Evolutionary conservation across 495 filamentous ascomycete genomes (phyloP), one percentile per base, ranked within the genome.

Genomic region (Aspergillus incahuasiensis): DNA sequence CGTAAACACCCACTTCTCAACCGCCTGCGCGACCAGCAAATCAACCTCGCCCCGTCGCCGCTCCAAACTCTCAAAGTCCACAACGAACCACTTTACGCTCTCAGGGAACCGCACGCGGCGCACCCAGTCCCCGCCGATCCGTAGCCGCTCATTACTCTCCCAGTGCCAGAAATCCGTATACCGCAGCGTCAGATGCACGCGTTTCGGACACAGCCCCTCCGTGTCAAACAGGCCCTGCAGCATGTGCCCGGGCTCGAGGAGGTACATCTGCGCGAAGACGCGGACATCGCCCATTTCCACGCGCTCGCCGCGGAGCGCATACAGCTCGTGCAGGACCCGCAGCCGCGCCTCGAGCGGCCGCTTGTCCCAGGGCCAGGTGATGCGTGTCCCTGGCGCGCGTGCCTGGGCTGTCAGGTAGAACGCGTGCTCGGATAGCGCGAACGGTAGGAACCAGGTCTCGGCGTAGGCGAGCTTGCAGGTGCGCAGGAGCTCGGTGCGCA

Each of bases 141-240:
- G 54, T 1, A 72, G 38, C 2, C 46, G 54, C 34, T 46, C 7
- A 25, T 69, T 56, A 0, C 22, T 0, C 43, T 70, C 63, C 69
- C 66, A 72, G 6, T 25, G 41, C 63, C 63, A 69, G 48, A 65
- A 69, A 48, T 72, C 66, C 18, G 63, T 63, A 40, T 70, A 66
- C 16, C 69, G 60, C 21, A 72, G 53, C 28, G 67, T 70, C 2
- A 70, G 40, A 0, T 57, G 61, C 16, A 72, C 51, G 21, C 44
- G 24, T 20, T 32, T 60, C 13, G 69, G 67, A 7, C 51, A 18
- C 20, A 68, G 61, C 16, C 60, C 46, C n/a, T 22, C 38, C 35
- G 59, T 47, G 6, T 25, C 45, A 3, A 71, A 51, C 0, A 71
- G 19, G 3, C 28, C 20, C 47, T 61, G 48, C 21, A 71, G 44